Percentiles rank a stretch among this genome's conserved stretches.
phyloP scores from a whole-genome alignment of 768 basidiomycete species.

The Russula virescens region DNA sequence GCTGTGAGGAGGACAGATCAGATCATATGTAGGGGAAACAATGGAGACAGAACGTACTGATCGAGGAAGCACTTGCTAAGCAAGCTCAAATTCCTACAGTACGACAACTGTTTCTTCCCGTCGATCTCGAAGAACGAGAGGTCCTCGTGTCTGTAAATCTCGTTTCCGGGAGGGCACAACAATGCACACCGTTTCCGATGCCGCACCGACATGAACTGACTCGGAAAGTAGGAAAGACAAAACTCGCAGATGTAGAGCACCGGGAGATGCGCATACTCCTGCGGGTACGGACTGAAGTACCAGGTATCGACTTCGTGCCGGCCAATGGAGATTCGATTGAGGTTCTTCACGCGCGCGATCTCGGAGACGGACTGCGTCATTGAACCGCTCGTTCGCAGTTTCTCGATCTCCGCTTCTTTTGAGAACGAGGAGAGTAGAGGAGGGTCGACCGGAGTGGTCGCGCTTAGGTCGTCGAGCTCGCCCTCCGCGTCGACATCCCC shows the following conservation, averaged over 20 bases:
- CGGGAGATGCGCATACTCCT: conserved; percentile 95
- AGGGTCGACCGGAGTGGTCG: conserved; percentile 44
- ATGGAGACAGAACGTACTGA: conserved; percentile 56
- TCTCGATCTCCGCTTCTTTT: conserved; percentile 98
- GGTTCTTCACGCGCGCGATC: conserved; percentile 95
- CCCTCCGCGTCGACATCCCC: conserved; percentile 65
- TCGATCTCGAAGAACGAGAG: conserved; percentile 99
- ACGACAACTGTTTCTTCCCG: conserved; percentile 90
- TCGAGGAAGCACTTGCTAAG: conserved; percentile 98
- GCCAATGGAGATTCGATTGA: conserved; percentile 95
- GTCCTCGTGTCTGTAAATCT: conserved; percentile 97
- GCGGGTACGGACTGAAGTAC: conserved; percentile 99
- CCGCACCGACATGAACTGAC: conserved; percentile 83
- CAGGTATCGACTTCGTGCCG: conserved; percentile 98
- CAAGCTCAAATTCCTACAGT: conserved; percentile 95
- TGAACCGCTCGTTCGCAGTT: conserved; percentile 92
- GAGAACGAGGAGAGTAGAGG: conserved; percentile 65
- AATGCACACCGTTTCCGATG: conserved; percentile 90
- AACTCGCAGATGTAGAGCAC: conserved; percentile 98
- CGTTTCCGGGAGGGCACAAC: conserved; percentile 95
- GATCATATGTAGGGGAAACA: background rate
- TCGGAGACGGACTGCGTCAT: conserved; percentile 99
- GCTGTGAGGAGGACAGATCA: conserved; percentile 36
- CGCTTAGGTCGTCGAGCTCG: conserved; percentile 64
- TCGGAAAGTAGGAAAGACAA: conserved; percentile 90